Evolutionary conservation across 1,284 basidiomycete genomes (phyloP), one percentile per base, ranked within the genome.

Genomic region (Phylloboletellus chloephorus): DNA sequence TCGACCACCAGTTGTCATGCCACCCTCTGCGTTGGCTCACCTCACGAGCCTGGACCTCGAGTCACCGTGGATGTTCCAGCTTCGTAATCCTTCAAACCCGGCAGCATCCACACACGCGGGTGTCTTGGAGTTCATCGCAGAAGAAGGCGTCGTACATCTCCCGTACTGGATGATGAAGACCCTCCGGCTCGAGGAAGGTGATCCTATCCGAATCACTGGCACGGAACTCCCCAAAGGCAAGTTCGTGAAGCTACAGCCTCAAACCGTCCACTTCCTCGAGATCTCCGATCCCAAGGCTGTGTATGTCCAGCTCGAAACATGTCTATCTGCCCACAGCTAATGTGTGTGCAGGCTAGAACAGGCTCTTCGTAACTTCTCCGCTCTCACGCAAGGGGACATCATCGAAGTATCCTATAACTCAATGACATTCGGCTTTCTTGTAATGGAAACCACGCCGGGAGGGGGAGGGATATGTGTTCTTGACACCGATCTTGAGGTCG

Each of bases 111-210:
- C 96, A 1, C 92, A 99, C 61, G 88, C 88, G 1, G 96, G 96
- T 73, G 96, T 99, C 12, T 78, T 99, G 31, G 96, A 99, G 63
- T 99, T 99, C 66, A 98, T 98, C 51, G 95, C 96, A 1, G 88
- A 97, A 44, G 94, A 98, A 63, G 96, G 96, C 11, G 77, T 88
- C 15, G 94, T 96, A 3, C 88, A 98, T 68, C 72, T 99, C 10
- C 96, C 96, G 0, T 88, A 92, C 50, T 99, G 96, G 96, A 97
- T 98, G 92, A 99, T 99, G 96, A 90, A 88, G 66, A 90, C 90
- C 7, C 71, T 99, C 7, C 78, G 87, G 19, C 68, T 99, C 20
- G 84, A 85, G 37, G 96, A 99, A 64, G 96, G 96, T 10, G 95
- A 98, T 67, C 83, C 91, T 4, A 88, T 99, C 47, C 82, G 93